Base-by-base conservation (phyloP, 495 filamentous ascomycete genomes). In the Daldinia grandis region DNA sequence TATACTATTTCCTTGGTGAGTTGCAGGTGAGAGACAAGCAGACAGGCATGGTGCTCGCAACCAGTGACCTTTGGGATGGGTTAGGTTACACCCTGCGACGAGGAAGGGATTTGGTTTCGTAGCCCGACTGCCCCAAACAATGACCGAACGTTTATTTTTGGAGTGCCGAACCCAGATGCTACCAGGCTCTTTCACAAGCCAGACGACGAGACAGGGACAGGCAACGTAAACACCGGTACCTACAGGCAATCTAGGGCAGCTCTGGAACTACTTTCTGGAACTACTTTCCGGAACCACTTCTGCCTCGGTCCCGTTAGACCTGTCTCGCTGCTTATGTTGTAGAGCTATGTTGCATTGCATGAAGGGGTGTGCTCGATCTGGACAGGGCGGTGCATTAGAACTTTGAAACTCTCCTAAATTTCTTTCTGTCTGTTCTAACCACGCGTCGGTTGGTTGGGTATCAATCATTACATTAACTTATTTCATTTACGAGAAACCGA, bases 401-500 rank as follows among this genome's bases (percentile, higher is more conserved):
- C 24, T 53, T 72, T 72, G 64, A 72, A 72, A 72, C 64, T 65
- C 50, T 67, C 51, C 58, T 58, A 61, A 60, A 64, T 61, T 67
- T 68, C 27, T 10, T 55, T 56, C 28, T 28, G 35, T 63, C 30
- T 56, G 59, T 64, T 64, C 60, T 68, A 61, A 68, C 54, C 42
- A 49, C 28, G 38, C 31, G 51, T 25, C 58, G 33, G 56, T 71
- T 64, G 70, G 70, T 68, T 69, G 61, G 66, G 66, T 70, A 74
- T 74, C 71, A 74, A 70, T 66, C 51, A 73, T 72, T 68, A 72
- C 69, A 68, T 72, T 73, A 73, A 30, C 53, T 72, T 60, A 61
- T 68, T 68, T 68, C 55, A 55, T 73, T 65, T 73, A 73, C 70
- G 65, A 68, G 65, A 61, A 59, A 58, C 57, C 56, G 57, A 65